A percentile compares a stretch with the other conserved stretches of the same genome.
Evolutionary conservation across 2,329 filamentous ascomycete species (phyloP).

Genomic region (Cercospora sp.): DNA sequence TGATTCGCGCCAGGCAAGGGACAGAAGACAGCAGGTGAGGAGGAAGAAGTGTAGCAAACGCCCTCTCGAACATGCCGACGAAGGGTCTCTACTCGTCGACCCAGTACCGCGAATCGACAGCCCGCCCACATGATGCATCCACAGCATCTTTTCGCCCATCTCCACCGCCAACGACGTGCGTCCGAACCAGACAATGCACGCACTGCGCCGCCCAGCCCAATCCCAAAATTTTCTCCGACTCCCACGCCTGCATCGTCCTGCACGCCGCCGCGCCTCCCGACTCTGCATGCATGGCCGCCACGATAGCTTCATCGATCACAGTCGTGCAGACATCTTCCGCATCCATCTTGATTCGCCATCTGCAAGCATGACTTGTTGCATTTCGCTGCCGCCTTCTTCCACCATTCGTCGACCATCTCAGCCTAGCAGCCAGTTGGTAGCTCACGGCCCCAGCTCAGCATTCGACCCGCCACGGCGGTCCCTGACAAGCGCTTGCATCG

Average conservation of each 20-base stretch:
- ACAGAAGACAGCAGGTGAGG: background rate
- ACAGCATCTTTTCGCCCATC: background rate
- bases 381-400: background rate
- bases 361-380: background rate
- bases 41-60: background rate
- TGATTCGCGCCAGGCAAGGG: background rate
- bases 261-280: background rate
- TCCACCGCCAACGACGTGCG: constrained; percentile 1
- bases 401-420: background rate
- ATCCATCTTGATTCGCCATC: background rate
- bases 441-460: background rate
- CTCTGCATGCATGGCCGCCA: background rate
- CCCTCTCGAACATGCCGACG: background rate
- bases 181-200: constrained; percentile 1
- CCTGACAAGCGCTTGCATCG: background rate
- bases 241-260: background rate
- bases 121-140: background rate
- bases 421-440: background rate
- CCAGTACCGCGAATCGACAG: background rate
- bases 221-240: background rate
- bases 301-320: background rate
- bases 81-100: background rate
- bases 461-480: background rate
- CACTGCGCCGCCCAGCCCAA: background rate
- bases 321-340: background rate